Percentiles rank a stretch among this genome's conserved stretches.
Conservation (phyloP, 2,329 filamentous ascomycete species). For the Exserohilum rostratum region DNA sequence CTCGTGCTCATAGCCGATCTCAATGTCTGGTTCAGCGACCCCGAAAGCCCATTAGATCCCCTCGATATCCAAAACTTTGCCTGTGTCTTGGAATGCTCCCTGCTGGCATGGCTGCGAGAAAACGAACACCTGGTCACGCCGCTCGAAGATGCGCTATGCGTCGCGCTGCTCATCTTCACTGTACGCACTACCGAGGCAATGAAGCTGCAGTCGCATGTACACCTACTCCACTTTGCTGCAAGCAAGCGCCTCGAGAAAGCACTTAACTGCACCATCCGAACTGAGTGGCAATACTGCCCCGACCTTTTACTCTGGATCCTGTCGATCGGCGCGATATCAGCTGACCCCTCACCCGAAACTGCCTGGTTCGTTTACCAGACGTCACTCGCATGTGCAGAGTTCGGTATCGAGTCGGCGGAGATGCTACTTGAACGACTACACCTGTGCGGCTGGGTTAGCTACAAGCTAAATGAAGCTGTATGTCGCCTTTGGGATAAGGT, state of each 20-base stretch:
- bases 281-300: constrained; percentile 40
- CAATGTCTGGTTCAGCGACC: constrained; percentile 41
- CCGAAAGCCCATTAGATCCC: constrained; percentile 40
- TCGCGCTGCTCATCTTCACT: constrained; percentile 46
- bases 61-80: constrained; percentile 47
- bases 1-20: constrained; percentile 45
- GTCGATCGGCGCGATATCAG: constrained; percentile 44
- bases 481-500: constrained; percentile 39
- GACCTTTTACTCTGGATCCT: constrained; percentile 48
- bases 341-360: constrained; percentile 38
- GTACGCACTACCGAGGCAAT: constrained; percentile 45
- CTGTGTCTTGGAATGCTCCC: constrained; percentile 40
- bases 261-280: constrained; percentile 40
- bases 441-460: constrained; percentile 47
- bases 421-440: constrained; percentile 39
- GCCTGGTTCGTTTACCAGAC: constrained; percentile 43
- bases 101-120: constrained; percentile 42
- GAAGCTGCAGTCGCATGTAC: constrained; percentile 30
- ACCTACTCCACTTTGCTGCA: constrained; percentile 40
- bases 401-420: constrained; percentile 34
- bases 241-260: constrained; percentile 44
- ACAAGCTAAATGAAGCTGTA: constrained; percentile 44
- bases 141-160: constrained; percentile 45
- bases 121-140: constrained; percentile 33
- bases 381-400: constrained; percentile 42